Evolutionary conservation across 176 grass and related monocot species (phyloP), one percentile per base, ranked within the genome.

Genomic region (Carex pumila): DNA sequence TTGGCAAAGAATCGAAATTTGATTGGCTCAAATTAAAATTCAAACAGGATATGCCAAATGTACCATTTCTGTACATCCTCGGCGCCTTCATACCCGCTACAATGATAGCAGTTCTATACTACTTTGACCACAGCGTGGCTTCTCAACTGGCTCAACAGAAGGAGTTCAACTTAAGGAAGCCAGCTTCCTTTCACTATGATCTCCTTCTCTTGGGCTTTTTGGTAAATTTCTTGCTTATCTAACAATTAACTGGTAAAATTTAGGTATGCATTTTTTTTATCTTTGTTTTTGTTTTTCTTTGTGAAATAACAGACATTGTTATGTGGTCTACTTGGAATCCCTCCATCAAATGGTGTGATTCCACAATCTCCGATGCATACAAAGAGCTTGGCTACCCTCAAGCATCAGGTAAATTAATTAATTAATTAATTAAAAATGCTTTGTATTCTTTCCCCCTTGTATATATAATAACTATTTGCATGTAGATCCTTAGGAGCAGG

Each of bases 281-380:
- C 7, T 41, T 49, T 53, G 7, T 73, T 65, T 71, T 7, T 13
- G 12, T 7, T 59, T 34, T 77, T 37, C 7, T 86, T 55, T 85
- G 30, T 85, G 85, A 82, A 82, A 85, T 56, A 18, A 6, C 86
- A 99, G 97, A 99, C 97, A 9, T 91, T 99, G 72, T 17, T 99
- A 15, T 99, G 97, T 39, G 97, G 97, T 12, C 97, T 99, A 49
- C 82, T 99, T 80, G 97, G 97, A 53, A 91, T 99, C 82, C 97
- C 97, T 61, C 97, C 97, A 36, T 77, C 97, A n/a, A 99, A 99
- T 89, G 97, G 97, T 63, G 97, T 99, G 58, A 99, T 99, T 79
- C 97, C 97, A 31, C 97, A 99, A 41, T 99, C 97, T 45, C 97
- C 97, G 13, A 99, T 99, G 97, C 97, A 99, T 83, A 99, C 97